Base-by-base conservation (phyloP, 2,329 filamentous ascomycete genomes). In the Fusarium humuli region DNA sequence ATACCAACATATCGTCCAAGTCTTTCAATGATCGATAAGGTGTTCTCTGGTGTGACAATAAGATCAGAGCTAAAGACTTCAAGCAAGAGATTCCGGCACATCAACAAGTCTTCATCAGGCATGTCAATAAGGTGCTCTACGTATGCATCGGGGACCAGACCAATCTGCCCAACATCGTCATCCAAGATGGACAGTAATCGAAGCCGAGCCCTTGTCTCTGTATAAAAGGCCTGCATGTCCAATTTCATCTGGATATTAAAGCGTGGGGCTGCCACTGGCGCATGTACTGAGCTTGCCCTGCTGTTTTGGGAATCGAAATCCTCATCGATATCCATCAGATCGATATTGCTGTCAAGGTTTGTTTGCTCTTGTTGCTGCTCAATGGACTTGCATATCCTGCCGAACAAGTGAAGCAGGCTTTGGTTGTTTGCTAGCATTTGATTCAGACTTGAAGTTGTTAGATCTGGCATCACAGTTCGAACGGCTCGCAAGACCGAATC, bases 301-400 rank as follows among this genome's bases (percentile, higher is more conserved):
- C 85, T 89, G 55, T 82, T 82, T 69, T 91, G 88, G 0, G 88
- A 89, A 42, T 88, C 86, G 57, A 91, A 89, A 3, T 87, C 86
- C 14, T 87, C 84, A 72, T 94, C 91, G 7, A 94, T 74, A 58
- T 93, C 90, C 89, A 92, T 91, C 8, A 84, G 76, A 69, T 91
- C 88, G 4, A 81, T 70, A 12, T 83, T 79, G 6, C 82, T 47
- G 73, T 76, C 47, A 81, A 71, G 32, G 72, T 71, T 23, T 64
- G 70, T 4, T 78, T 53, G 71, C 16, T 64, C 30, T 6, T 68
- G 62, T 44, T 65, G 71, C 13, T 69, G 57, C 22, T 76, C 70
- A 32, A 80, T 53, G 13, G 55, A 46, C 11, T 44, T 61, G 58
- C 72, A 84, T 4, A 87, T 61, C 13, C 79, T 81, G 4, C 78